Conservation (phyloP, 108 stramenopile species). For the Nannochloropsis salina region DNA sequence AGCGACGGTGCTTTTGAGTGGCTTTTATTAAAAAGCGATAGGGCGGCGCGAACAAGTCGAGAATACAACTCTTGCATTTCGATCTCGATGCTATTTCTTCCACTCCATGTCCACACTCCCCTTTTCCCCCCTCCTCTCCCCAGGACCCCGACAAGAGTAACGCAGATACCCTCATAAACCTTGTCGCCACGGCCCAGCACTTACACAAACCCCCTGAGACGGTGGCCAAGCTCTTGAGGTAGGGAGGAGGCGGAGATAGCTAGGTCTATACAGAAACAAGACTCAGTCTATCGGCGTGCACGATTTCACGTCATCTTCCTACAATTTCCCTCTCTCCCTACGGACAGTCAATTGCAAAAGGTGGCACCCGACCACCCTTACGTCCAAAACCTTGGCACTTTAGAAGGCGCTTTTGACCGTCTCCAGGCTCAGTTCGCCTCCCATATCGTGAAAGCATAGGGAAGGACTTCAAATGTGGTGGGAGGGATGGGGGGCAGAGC, state of each 20-base stretch:
- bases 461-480: neutral
- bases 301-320: neutral
- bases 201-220: constrained; percentile 61
- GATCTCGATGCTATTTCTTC: neutral
- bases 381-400: neutral
- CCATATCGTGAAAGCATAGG: neutral
- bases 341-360: neutral
- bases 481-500: neutral
- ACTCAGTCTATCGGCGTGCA: too few species aligned
- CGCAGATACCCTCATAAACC: constrained; percentile 81
- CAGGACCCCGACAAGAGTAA: constrained; percentile 55
- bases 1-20: neutral
- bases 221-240: neutral
- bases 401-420: neutral
- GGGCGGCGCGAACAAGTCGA: too few species aligned
- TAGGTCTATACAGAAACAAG: too few species aligned
- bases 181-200: constrained; percentile 74
- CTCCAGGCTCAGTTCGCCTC: neutral
- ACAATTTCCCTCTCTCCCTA: neutral
- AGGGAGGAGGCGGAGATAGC: neutral
- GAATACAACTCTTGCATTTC: neutral
- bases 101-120: neutral
- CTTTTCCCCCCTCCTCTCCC: constrained; percentile 3
- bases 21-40: too few species aligned
- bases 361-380: neutral